Evolutionary conservation across 1,139 yeast species (phyloP).

Genomic region (Eremothecium sinecaudum): DNA sequence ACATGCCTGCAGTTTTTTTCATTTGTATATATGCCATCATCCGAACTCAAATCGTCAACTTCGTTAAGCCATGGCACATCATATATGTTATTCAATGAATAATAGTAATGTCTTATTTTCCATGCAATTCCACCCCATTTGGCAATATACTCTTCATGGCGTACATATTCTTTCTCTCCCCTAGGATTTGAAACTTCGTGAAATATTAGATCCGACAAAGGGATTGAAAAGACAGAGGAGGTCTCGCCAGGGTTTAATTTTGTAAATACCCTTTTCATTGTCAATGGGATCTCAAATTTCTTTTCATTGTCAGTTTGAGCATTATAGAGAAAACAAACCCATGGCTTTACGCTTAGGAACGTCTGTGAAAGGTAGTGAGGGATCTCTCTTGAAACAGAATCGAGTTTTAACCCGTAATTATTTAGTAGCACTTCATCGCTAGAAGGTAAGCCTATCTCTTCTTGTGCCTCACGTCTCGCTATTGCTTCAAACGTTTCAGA

Average conservation of each 20-base stretch:
- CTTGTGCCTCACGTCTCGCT: constrained; percentile 74
- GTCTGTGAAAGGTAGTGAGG: constrained; percentile 77
- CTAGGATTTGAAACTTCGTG: constrained; percentile 11
- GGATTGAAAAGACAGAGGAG: constrained; percentile 58
- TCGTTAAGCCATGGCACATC: constrained; percentile 58
- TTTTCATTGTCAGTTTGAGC: constrained; percentile 26
- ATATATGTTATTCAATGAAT: constrained; percentile 44
- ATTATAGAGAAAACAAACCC: constrained; percentile 54
- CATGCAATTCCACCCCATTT: constrained; percentile 67
- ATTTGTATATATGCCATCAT: constrained; percentile 38
- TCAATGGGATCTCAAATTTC: constrained; percentile 31
- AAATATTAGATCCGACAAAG: constrained; percentile 49
- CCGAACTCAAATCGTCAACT: constrained; percentile 49
- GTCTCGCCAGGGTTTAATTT: constrained; percentile 18
- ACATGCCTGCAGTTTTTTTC: constrained; percentile 46
- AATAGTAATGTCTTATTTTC: constrained; percentile 52
- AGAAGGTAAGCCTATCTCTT: constrained; percentile 69
- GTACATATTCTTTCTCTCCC: constrained; percentile 30
- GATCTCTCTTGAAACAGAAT: constrained; percentile 29
- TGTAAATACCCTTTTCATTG: constrained; percentile 14
- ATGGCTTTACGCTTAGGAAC: constrained; percentile 72
- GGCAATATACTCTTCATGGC: constrained; percentile 28
- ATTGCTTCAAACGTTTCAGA: constrained; percentile 61
- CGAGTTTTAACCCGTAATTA: constrained; percentile 42
- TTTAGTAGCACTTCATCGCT: constrained; percentile 38